A percentile compares a stretch with the other conserved stretches of the same genome.
These are phyloP conservation scores for Alternaria arbusti DNA, from an alignment of 2,329 filamentous ascomycete species.

Conservation along the genomic window DNA sequence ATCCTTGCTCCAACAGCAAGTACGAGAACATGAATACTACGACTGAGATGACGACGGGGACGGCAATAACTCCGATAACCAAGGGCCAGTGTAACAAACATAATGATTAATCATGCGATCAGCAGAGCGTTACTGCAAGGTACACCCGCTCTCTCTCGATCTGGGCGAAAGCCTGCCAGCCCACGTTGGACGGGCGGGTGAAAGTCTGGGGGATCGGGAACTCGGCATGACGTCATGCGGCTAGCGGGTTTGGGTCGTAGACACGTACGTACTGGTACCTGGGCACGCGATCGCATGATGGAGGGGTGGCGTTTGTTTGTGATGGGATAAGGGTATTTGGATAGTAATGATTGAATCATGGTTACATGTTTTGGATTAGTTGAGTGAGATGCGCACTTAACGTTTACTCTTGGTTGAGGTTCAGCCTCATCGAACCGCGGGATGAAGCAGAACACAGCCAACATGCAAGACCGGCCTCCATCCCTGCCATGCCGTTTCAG, in stretches of 20 bases:
- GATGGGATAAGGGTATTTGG: constrained; percentile 25
- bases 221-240: constrained; percentile 34
- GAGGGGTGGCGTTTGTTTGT: constrained; percentile 11
- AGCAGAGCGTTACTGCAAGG: constrained; percentile 41
- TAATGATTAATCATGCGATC: constrained; percentile 25
- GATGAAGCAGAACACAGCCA: neutral
- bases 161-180: neutral
- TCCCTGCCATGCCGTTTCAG: constrained; percentile 8
- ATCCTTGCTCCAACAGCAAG: constrained; percentile 23
- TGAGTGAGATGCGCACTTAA: neutral
- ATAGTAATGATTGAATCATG: constrained; percentile 25
- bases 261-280: neutral
- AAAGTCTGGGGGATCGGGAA: neutral
- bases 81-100: constrained; percentile 1
- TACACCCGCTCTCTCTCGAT: constrained; percentile 33
- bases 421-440: neutral
- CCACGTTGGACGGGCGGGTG: constrained; percentile 20
- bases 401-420: neutral
- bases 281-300: constrained; percentile 25
- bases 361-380: neutral
- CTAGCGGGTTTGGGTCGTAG: constrained; percentile 9
- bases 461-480: neutral
- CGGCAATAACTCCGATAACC: neutral
- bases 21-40: constrained; percentile 10
- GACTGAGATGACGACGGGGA: constrained; percentile 9